phyloP scores from a whole-genome alignment of 2,329 filamentous ascomycete species.

The Clonostachys chloroleuca region DNA sequence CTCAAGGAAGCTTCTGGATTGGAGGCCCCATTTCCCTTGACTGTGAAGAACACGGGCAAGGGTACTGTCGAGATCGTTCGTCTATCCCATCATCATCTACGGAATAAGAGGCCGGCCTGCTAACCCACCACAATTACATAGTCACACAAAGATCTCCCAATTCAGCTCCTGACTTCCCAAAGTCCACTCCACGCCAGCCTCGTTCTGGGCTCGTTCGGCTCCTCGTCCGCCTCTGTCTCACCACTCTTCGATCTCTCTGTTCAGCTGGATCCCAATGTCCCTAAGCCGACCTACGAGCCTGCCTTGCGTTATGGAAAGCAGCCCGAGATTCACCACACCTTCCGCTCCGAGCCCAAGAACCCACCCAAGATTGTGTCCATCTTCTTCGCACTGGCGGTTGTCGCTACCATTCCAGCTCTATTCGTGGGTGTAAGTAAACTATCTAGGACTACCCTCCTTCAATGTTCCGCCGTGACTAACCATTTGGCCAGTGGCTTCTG shows the following conservation, averaged over 20 bases:
- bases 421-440: conserved; percentile 53
- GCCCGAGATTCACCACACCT: conserved; percentile 85
- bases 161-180: conserved; percentile 68
- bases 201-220: conserved; percentile 82
- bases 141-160: conserved; percentile 85
- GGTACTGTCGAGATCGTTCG: conserved; percentile 79
- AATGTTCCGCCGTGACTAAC: no score
- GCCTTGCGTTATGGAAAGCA: conserved; percentile 81
- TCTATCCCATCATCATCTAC: conserved; percentile 6
- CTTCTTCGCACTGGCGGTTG: conserved; percentile 69
- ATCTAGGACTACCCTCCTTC: no score
- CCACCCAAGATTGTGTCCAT: conserved; percentile 77
- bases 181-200: conserved; percentile 74
- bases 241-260: conserved; percentile 72
- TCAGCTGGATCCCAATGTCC: conserved; percentile 54
- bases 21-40: conserved; percentile 82
- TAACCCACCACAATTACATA: conserved; percentile 25
- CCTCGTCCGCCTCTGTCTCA: conserved; percentile 60
- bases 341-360: conserved; percentile 74
- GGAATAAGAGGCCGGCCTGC: conserved; percentile 14
- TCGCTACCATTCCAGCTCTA: conserved; percentile 70
- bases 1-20: conserved; percentile 75
- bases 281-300: conserved; percentile 56
- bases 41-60: conserved; percentile 83
- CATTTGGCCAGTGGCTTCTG: conserved; percentile 60